Evolutionary conservation across 768 basidiomycete genomes (phyloP), one percentile per base, ranked within the genome.

Genomic region (Lepiota subincarnata): DNA sequence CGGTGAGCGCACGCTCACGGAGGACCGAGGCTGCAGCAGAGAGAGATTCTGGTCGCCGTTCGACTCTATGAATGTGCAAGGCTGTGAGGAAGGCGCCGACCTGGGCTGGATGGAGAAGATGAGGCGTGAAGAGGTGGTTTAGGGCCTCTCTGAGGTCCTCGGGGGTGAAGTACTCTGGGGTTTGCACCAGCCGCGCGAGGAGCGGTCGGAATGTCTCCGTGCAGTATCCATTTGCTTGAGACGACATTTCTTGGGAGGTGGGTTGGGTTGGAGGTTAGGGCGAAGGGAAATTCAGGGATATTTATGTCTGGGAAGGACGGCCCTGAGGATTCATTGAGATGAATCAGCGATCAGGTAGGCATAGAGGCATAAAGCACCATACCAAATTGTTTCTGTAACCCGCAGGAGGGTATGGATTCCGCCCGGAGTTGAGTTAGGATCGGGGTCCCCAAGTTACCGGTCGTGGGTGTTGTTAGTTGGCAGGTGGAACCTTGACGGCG

Each of bases 61-160:
- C 96, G 28, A 93, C 72, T 35, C 84, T 83, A 44, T 87, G 82
- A 49, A 93, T 73, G 54, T 94, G 90, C 36, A 93, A 71, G 3
- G 92, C 92, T 0, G 91, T 86, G 43, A 99, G 75, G 68, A 98
- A 96, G 1, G 94, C 86, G 16, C 93, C 94, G 50, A 94, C 82
- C 65, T 98, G 92, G 0, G 81, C 74, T 0, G 87, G 84, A 7
- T 77, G 78, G 0, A 86, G 74, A 40, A 76, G 72, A 49, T 83
- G 75, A 1, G 86, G 85, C 0, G 80, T 81, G 64, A 90, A 80
- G 43, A 92, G 70, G 68, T 89, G 87, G 55, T 87, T 74, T 52
- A 98, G 82, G 6, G 92, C 84, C 20, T 71, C 61, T 52, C 78
- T 79, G 50, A 93, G 79, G 66, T 98, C 93, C 16, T 80, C 76